Percentiles rank a stretch among this genome's conserved stretches.
Conservation (phyloP, 2,329 filamentous ascomycete species). For the Ceratocystis smalleyi region DNA sequence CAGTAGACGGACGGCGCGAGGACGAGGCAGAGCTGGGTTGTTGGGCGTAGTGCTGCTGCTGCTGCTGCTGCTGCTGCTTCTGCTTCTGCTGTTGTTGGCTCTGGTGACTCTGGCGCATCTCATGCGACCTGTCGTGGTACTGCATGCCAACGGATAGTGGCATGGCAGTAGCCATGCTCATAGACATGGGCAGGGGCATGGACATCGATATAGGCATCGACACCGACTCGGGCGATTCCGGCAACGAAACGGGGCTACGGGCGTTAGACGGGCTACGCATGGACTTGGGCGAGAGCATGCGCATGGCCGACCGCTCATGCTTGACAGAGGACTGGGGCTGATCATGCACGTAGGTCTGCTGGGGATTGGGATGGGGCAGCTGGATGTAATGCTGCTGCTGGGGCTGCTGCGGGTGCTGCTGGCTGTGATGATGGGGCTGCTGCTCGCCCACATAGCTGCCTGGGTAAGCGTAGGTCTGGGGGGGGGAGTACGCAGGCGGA, state of each 20-base stretch:
- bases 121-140: neutral
- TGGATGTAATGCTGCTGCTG: neutral
- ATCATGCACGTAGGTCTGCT: neutral
- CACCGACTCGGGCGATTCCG: neutral
- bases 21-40: constrained; percentile 7
- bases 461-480: neutral
- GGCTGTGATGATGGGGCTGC: constrained; percentile 2
- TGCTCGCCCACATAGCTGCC: neutral
- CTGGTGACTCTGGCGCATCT: neutral
- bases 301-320: neutral
- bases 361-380: neutral
- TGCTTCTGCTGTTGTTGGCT: neutral
- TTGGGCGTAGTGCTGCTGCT: neutral
- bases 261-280: neutral
- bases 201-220: neutral
- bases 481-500: neutral
- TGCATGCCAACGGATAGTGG: neutral
- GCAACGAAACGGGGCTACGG: neutral
- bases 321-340: neutral
- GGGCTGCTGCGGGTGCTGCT: neutral
- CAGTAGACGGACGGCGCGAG: constrained; percentile 24
- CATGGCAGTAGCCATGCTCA: neutral
- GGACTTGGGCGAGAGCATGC: constrained; percentile 8
- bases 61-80: neutral
- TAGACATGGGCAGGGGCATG: neutral